Conservation (phyloP, 495 filamentous ascomycete genomes). For the Polyplosphaeria fusca region DNA sequence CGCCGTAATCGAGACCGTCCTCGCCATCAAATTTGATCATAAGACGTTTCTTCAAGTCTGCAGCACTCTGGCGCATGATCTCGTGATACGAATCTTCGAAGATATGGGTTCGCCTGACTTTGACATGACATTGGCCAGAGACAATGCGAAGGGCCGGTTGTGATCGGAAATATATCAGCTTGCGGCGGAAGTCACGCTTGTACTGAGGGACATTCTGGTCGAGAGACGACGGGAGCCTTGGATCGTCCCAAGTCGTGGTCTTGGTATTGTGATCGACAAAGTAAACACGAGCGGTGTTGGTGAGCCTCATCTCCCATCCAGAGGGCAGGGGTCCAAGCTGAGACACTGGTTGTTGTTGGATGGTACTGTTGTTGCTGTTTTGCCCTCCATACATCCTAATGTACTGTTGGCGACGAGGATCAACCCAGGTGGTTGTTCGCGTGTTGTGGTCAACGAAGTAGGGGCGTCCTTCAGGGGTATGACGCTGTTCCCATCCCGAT, state of each 20-base stretch:
- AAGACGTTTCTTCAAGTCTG: constrained; percentile 91
- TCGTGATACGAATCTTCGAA: constrained; percentile 99
- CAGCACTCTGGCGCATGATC: constrained; percentile 95
- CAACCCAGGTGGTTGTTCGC: constrained; percentile 98
- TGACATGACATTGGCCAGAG: constrained; percentile 95
- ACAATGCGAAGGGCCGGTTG: constrained; percentile 94
- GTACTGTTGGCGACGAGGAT: constrained; percentile 95
- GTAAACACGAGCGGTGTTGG: constrained; percentile 95
- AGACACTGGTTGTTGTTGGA: constrained; percentile 96
- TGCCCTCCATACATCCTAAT: constrained; percentile 93
- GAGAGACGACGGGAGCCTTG: constrained; percentile 87
- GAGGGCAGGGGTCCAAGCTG: constrained; percentile 95
- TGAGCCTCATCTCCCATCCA: constrained; percentile 99
- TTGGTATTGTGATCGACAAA: constrained; percentile 99
- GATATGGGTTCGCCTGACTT: constrained; percentile 92
- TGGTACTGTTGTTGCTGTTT: constrained; percentile 74
- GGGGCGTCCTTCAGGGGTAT: constrained; percentile 87
- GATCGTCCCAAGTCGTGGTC: constrained; percentile 99
- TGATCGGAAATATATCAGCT: constrained; percentile 98
- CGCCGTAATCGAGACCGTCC: constrained; percentile 96
- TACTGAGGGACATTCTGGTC: constrained; percentile 99
- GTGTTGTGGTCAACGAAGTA: constrained; percentile 99
- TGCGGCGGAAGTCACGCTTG: constrained; percentile 96
- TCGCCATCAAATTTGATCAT: constrained; percentile 99
- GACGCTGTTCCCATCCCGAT: constrained; percentile 91